Base-by-base conservation (phyloP, 169 alveolate genomes). In the Babesia sp. region DNA sequence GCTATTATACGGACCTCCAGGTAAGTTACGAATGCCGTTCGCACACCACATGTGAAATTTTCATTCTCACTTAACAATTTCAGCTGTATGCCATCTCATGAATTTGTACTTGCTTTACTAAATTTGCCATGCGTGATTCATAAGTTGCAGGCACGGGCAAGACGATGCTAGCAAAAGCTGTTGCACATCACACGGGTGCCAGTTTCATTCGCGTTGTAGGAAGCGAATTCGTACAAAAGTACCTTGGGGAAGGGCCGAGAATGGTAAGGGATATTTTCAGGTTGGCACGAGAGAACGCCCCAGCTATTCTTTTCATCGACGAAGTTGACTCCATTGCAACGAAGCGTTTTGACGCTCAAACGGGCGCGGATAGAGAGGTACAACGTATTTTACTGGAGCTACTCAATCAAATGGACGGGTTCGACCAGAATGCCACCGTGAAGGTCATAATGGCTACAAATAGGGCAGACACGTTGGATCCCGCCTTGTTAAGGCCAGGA, bases 81-180 rank as follows among this genome's bases (percentile, higher is more conserved):
- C 16, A 42, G 20, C 14, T 14, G 14, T 42, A 16, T 42, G 16
- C 16, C 20, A 42, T 14, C 16, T 50, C 36, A 20, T 50, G 9
- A 7, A 22, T 9, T 50, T 50, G 9, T 11, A 24, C 31, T 12
- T n/a, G 24, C 8, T 9, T 50, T 50, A 24, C 18, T 11, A 7
- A 9, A 24, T 3, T 24, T 28, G 33, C 6, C 12, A 8, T 56
- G 22, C 45, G 6, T 22, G 2, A 55, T 12, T 55, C 12, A 63
- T 20, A 39, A 16, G 20, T 18, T 41, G 20, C 37, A 73, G 86
- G 94, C 20, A 97, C 99, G 3, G 99, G 99, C 3, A 97, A 98
- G 90, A 98, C 99, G 9, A 96, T 98, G 99, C 84, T 98, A 81
- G 99, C 99, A 11, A 96, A 97, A 70, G 99, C 99, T 3, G 99